Evolutionary conservation across 2,329 filamentous ascomycete species (phyloP), one percentile per base, ranked within the genome.

Genomic region (Fusarium sp.): DNA sequence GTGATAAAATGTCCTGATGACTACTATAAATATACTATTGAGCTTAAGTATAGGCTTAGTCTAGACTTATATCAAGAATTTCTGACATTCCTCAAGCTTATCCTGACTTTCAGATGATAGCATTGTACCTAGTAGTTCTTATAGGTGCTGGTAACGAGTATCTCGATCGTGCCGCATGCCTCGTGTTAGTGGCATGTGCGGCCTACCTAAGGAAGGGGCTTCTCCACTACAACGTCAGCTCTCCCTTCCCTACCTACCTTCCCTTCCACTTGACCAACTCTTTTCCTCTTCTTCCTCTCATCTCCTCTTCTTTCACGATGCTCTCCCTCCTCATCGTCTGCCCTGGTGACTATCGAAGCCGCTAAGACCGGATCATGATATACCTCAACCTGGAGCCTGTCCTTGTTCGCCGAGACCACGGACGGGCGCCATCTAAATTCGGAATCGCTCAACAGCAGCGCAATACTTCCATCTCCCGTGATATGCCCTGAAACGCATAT

Each of bases 401-500:
- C 42, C 24, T 59, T 46, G 20, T 60, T 40, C 31, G 45, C 46
- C 34, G 45, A 42, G 11, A n/a, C 52, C 26, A 58, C 38, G 17
- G 24, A 39, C 38, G 33, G 31, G 44, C 44, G 22, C 40, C 49
- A 63, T 43, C 57, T 58, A 39, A n/a, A 63, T 63, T 63, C 56
- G 57, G 62, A 67, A 63, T 43, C 46, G 54, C 33, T 51, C 39
- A 53, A 24, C 55, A 45, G 45, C 33, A 34, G 40, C 40, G 40
- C 57, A 62, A 26, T 40, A 43, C 24, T 36, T 43, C 34, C 28
- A 51, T 36, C 17, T 50, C 38, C 44, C 48, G 38, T 68, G 58
- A 67, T 45, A 39, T 65, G 34, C 46, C 56, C 48, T 70, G 67
- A 68, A 69, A 68, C 66, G 51, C 56, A 39, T 46, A 26, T 39